Conservation (phyloP, 768 basidiomycete species). For the Mycena vitilis region DNA sequence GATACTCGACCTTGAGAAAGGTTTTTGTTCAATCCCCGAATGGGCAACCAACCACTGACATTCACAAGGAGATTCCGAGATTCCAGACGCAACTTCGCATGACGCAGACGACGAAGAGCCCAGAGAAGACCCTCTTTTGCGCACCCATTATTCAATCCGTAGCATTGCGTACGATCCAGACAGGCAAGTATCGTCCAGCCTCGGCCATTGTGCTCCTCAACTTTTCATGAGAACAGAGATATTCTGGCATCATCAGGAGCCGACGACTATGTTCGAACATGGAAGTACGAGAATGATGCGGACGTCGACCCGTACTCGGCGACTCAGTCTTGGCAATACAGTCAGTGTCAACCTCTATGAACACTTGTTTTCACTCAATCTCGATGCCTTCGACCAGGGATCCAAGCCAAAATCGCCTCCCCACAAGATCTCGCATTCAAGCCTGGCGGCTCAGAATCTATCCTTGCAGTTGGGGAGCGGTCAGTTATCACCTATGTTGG, state of each 20-base stretch:
- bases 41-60: no score
- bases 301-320: background rate
- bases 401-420: constrained; percentile 23
- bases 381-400: constrained; percentile 39
- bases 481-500: constrained; percentile 32
- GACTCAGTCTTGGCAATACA: background rate
- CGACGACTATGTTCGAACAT: constrained; percentile 18
- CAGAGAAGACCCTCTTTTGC: constrained; percentile 32
- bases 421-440: constrained; percentile 61
- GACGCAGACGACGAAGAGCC: background rate
- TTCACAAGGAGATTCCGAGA: no score
- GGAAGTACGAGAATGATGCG: constrained; percentile 17
- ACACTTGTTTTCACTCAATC: background rate
- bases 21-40: no score
- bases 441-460: constrained; percentile 44
- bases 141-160: constrained; percentile 65
- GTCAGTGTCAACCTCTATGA: constrained; percentile 1
- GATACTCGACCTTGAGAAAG: constrained; percentile 19
- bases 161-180: constrained; percentile 67
- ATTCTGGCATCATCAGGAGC: constrained; percentile 15
- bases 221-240: constrained; percentile 28
- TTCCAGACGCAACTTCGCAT: no score
- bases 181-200: constrained; percentile 47
- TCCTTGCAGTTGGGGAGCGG: constrained; percentile 58
- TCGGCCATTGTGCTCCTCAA: background rate